Conservation (phyloP, 768 basidiomycete genomes). For the Boletus eberwhitei region DNA sequence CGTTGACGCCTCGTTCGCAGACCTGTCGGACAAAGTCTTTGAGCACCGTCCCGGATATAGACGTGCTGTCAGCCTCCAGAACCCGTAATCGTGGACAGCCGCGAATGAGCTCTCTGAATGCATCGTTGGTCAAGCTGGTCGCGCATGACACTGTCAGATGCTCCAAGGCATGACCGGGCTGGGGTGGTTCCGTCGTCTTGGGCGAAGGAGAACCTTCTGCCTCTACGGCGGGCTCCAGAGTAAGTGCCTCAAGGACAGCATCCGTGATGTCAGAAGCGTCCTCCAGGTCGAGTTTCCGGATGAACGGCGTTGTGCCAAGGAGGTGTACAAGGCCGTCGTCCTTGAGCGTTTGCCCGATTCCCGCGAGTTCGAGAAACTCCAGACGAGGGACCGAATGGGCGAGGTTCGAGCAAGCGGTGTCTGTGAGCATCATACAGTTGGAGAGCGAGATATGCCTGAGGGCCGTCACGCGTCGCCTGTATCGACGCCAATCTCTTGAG, state of each 20-base stretch:
- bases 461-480: slow-evolving; percentile 59
- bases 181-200: slow-evolving; percentile 25
- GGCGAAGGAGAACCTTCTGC: slow-evolving; percentile 6
- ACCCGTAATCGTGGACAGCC: slow-evolving; percentile 58
- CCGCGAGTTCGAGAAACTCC: slow-evolving; percentile 76
- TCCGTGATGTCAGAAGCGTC: slow-evolving; percentile 76
- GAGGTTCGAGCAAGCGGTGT: slow-evolving; percentile 70
- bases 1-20: slow-evolving; percentile 42
- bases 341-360: slow-evolving; percentile 64
- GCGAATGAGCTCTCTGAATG: slow-evolving; percentile 59
- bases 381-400: slow-evolving; percentile 67
- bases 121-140: slow-evolving; percentile 58
- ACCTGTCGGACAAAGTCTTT: slow-evolving; percentile 63
- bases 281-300: slow-evolving; percentile 82
- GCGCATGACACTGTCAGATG: slow-evolving; percentile 71
- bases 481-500: slow-evolving; percentile 43
- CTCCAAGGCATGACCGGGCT: slow-evolving; percentile 67
- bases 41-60: slow-evolving; percentile 57
- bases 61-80: slow-evolving; percentile 80
- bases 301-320: slow-evolving; percentile 62
- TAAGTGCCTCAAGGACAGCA: slow-evolving; percentile 61
- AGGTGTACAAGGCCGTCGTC: slow-evolving; percentile 74
- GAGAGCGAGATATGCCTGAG: slow-evolving; percentile 76
- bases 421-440: slow-evolving; percentile 66
- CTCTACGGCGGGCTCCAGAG: slow-evolving; percentile 36